phyloP scores from a whole-genome alignment of 148 eudicot species.

The Simmondsia chinensis region DNA sequence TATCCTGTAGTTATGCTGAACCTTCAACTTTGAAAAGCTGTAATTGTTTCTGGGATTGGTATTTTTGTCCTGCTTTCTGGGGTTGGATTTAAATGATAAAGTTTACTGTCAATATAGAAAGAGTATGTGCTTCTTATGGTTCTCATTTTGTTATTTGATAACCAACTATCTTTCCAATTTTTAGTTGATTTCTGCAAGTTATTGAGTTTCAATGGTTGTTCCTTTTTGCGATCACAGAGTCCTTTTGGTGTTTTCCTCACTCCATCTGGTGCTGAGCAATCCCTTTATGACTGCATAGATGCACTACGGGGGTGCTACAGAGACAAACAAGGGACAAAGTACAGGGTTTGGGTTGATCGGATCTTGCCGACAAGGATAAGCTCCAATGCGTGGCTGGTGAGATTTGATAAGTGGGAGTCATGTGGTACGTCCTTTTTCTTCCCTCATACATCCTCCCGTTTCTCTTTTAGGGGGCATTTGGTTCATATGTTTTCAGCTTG shows the following conservation, averaged over 20 bases:
- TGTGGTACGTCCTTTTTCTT: slow-evolving; percentile 24
- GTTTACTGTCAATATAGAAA: not conserved
- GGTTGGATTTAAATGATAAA: not conserved
- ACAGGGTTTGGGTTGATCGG: slow-evolving; percentile 55
- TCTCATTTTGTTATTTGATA: not conserved
- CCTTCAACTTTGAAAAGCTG: no score
- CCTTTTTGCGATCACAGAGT: slow-evolving; percentile 15
- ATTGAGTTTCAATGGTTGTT: slow-evolving; percentile 7
- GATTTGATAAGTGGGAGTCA: slow-evolving; percentile 46
- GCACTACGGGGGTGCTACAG: slow-evolving; percentile 42
- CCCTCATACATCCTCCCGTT: no score
- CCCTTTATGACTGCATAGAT: slow-evolving; percentile 34
- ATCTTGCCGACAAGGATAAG: slow-evolving; percentile 38
- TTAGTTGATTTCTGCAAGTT: no score
- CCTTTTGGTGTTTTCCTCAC: slow-evolving; percentile 40
- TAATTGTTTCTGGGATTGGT: not conserved
- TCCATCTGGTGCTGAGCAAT: slow-evolving; percentile 44
- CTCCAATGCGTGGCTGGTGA: slow-evolving; percentile 44
- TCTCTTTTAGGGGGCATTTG: no score
- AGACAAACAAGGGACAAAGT: slow-evolving; percentile 38
- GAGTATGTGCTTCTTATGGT: not conserved
- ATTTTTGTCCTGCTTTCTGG: not conserved
- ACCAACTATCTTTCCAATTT: not conserved
- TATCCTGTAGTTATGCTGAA: no score
- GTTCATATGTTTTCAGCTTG: no score